Base-by-base conservation (phyloP, 768 basidiomycete genomes). In the Leccinum pellstonianum region DNA sequence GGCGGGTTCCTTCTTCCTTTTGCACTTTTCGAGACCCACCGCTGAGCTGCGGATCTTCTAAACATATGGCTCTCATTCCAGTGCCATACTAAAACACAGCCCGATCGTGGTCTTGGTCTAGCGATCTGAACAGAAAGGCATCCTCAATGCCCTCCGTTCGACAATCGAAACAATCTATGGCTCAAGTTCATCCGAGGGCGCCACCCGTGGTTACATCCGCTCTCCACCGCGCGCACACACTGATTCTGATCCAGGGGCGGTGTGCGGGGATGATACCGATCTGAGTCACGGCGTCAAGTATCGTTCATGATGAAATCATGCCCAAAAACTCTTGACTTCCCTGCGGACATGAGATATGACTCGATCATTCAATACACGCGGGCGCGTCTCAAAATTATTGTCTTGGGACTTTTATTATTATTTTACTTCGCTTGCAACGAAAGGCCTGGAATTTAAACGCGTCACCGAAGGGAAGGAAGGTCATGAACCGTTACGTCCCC, bases 401-500 rank as follows among this genome's bases (percentile, higher is more conserved):
- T 74, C 65, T 62, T 63, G 59, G 59, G 43, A 19, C 11, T 12
- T 46, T 46, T 46, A 11, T 46, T 46, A 46, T 46, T 46, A 25
- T 47, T 27, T 56, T 57, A 67, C 63, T 64, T 72, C 71, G 69
- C 70, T 70, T 73, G 61, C 55, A 65, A 65, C 15, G 15, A 6
- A 19, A 46, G 43, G 19, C 61, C 60, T 63, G 70, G 59, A 67
- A 66, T 64, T 69, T 67, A 64, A 38, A 75, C 60, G 70, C 71
- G 71, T 70, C 64, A 69, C 64, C 68, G 64, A 72, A 67, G 67
- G 56, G 49, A 64, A 56, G 58, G 43, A 46, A 46, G 43, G 43
- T 46, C 49, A 65, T 68, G 59, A 65, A 54, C 54, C 55, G 64
- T 73, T 75, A 73, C 72, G 72, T 73, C 64, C 65, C 64, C 62